phyloP scores from a whole-genome alignment of 2,329 filamentous ascomycete species.

The Hawksworthiomyces lignivorus region DNA sequence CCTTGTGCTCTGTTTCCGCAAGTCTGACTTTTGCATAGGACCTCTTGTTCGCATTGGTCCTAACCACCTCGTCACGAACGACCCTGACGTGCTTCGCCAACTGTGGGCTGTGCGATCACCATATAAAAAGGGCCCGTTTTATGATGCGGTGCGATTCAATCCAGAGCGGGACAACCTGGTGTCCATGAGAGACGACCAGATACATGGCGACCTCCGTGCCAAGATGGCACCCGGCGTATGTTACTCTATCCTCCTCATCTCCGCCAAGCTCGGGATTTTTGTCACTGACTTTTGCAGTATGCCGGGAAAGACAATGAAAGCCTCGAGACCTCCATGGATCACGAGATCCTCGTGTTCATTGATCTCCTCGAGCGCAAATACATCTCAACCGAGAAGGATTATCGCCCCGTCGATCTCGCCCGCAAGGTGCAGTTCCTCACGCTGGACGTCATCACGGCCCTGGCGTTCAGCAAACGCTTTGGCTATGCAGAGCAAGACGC shows the following conservation, averaged over 20 bases:
- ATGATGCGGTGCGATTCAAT: conserved; percentile 29
- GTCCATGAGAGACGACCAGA: conserved; percentile 26
- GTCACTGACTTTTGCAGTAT: conserved; percentile 14
- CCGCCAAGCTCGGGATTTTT: background rate
- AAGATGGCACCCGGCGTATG: conserved; percentile 37
- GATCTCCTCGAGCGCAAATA: conserved; percentile 36
- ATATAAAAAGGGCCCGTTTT: conserved; percentile 29
- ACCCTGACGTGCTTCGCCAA: conserved; percentile 20
- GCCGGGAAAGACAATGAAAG: conserved; percentile 21
- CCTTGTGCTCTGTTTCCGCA: background rate
- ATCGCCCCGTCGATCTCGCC: conserved; percentile 32
- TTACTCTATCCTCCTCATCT: background rate
- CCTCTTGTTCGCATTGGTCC: conserved; percentile 20
- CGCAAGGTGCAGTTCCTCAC: conserved; percentile 45
- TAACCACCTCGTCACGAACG: conserved; percentile 21
- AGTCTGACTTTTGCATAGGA: conserved; percentile 11
- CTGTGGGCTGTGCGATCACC: conserved; percentile 29
- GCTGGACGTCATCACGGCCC: conserved; percentile 44
- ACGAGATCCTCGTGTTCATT: conserved; percentile 18
- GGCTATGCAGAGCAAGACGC: conserved; percentile 37
- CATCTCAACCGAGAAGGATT: conserved; percentile 20
- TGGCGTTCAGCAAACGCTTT: conserved; percentile 42
- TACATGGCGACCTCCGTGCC: conserved; percentile 31
- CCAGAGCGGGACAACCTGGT: conserved; percentile 29
- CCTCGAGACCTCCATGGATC: conserved; percentile 20